Percentiles rank a stretch among this genome's conserved stretches.
These are phyloP conservation scores for Cercospora sp. DNA, from an alignment of 2,329 filamentous ascomycete genomes.

Conservation along the genomic window DNA sequence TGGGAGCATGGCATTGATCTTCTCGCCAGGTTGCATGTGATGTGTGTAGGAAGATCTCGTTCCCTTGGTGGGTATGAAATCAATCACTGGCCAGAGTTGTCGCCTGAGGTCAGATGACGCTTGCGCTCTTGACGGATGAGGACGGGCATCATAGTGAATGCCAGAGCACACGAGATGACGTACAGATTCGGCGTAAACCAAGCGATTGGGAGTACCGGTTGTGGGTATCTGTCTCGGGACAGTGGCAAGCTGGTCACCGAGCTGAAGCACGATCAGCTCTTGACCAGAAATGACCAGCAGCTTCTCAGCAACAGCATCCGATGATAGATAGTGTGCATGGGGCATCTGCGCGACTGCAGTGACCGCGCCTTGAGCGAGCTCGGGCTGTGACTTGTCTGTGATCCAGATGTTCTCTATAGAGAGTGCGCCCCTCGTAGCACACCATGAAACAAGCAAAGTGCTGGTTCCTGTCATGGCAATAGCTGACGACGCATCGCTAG, in stretches of 20 bases:
- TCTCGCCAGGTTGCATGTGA: conserved; percentile 58
- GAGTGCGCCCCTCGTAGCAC: conserved; percentile 19
- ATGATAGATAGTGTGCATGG: conserved; percentile 23
- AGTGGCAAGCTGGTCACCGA: conserved; percentile 22
- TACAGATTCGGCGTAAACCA: conserved; percentile 35
- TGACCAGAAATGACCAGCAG: conserved; percentile 31
- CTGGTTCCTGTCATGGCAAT: conserved; percentile 33
- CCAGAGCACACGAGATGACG: conserved; percentile 53
- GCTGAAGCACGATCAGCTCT: conserved; percentile 27
- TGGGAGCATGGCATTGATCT: conserved; percentile 62
- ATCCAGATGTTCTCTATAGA: conserved; percentile 34
- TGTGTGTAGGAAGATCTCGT: conserved; percentile 21
- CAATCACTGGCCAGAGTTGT: conserved; percentile 45
- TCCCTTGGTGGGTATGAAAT: conserved; percentile 45
- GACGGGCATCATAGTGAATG: conserved; percentile 39
- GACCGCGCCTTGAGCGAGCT: conserved; percentile 32
- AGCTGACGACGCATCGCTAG: conserved; percentile 18
- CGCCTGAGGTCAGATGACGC: conserved; percentile 39
- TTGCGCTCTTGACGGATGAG: conserved; percentile 22
- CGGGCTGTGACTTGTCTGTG: conserved; percentile 32
- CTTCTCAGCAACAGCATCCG: conserved; percentile 26
- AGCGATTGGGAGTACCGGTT: conserved; percentile 35
- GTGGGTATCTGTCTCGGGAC: conserved; percentile 37
- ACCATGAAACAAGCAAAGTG: conserved; percentile 33
- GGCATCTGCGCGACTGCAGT: conserved; percentile 31